These are phyloP conservation scores for Fraxinus sp. DNA, from an alignment of 305 asterid genomes.

Conservation along the genomic window DNA sequence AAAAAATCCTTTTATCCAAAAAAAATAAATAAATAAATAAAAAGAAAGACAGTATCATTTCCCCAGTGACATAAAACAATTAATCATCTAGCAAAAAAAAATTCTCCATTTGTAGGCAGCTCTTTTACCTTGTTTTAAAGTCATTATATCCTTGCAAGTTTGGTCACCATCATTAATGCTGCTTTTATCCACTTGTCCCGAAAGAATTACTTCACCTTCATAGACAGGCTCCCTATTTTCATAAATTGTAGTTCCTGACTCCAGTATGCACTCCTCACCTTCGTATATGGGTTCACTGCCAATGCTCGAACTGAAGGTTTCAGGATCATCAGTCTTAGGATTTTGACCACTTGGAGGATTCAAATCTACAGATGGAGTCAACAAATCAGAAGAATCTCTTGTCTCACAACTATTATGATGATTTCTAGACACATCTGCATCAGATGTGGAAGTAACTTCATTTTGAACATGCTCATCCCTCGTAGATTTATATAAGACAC, in stretches of 20 bases:
- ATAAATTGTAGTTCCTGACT: conserved; percentile 42
- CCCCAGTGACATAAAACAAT: conserved; percentile 22
- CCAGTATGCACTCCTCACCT: conserved; percentile 91
- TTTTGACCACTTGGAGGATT: conserved; percentile 40
- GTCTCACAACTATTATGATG: conserved; percentile 35
- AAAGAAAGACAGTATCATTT: conserved; percentile 4
- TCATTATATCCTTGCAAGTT: conserved; percentile 44
- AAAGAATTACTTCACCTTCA: conserved; percentile 92
- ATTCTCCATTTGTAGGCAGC: conserved; percentile 16
- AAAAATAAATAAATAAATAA: conserved; percentile 7
- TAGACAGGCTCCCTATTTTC: conserved; percentile 77
- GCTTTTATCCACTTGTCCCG: conserved; percentile 58
- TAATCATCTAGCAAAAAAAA: not conserved
- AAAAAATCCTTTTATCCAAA: not conserved
- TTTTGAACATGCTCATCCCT: conserved; percentile 31
- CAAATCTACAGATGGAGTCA: conserved; percentile 37
- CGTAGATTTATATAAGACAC: conserved; percentile 27
- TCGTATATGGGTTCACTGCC: conserved; percentile 77
- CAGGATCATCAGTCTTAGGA: conserved; percentile 37
- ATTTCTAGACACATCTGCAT: conserved; percentile 30
- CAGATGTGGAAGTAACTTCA: conserved; percentile 34
- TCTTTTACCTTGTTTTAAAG: conserved; percentile 62
- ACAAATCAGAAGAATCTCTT: conserved; percentile 33
- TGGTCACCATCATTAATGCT: conserved; percentile 33
- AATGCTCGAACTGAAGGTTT: conserved; percentile 42